Evolutionary conservation across 345 rosid genomes (phyloP), one percentile per base, ranked within the genome.

Genomic region (Bruguiera sexangula): DNA sequence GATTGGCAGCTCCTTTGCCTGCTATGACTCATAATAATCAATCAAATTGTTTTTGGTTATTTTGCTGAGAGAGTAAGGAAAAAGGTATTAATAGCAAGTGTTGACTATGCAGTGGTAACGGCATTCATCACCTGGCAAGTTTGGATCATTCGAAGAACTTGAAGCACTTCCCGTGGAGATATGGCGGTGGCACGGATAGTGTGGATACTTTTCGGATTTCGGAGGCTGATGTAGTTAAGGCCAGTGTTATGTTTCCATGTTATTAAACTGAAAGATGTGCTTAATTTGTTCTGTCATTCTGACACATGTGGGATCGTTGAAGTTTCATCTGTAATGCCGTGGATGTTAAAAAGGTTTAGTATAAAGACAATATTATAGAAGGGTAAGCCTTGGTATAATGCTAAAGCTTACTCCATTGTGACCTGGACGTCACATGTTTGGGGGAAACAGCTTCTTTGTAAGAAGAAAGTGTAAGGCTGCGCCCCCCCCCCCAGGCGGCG

Each of bases 81-180:
- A n/a, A 7, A 21, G 58, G 21, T 54, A 54, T 37, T 37, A n/a
- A 54, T 54, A 54, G 13, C 26, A 24, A n/a, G 58, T 54, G 1
- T 21, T 21, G 26, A 29, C n/a, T 52, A 13, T 20, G n/a, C 77
- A 92, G 94, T 62, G 74, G 79, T 20, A 84, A 88, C 72, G 96
- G 90, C 51, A 90, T 88, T 62, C 82, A 69, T 62, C 98, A 88
- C 84, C 79, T 92, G 31, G 86, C 86, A 6, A 82, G 90, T 74
- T 82, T 22, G 43, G 85, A 83, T 60, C 99, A 95, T 81, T 75
- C 79, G 60, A 90, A 90, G 84, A 90, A 86, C 46, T 50, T 83
- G 79, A 92, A 95, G 90, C 92, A 86, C 62, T 95, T 92, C 72
- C 60, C 87, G 26, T 90, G 91, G 92, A 85, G 88, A 73, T 52